phyloP scores from a whole-genome alignment of 106 monocot genomes.

The Dendrobium officinale region DNA sequence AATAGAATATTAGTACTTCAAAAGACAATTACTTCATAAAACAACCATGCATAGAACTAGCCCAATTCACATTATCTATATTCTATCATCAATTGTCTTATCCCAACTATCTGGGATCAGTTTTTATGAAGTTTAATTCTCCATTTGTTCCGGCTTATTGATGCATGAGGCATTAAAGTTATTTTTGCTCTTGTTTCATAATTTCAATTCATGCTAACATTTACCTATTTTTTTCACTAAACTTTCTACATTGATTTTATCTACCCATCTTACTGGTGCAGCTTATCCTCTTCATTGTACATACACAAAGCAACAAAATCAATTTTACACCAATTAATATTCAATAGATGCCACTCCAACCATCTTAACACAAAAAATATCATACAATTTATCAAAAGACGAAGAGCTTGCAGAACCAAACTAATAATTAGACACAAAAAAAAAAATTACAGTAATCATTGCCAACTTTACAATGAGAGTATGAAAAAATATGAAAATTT shows the following conservation, averaged over 20 bases:
- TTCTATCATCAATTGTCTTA: background rate
- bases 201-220: background rate
- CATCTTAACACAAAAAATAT: background rate
- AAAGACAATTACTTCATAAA: background rate
- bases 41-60: background rate
- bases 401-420: no score
- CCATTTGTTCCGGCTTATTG: background rate
- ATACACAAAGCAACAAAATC: background rate
- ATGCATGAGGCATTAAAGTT: conserved; percentile 2
- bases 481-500: background rate
- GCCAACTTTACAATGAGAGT: background rate
- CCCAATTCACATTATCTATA: background rate
- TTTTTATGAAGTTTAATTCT: background rate
- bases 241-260: background rate
- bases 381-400: no score
- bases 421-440: no score
- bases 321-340: background rate
- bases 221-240: background rate
- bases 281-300: no score
- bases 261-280: background rate
- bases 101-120: background rate
- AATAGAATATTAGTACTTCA: background rate
- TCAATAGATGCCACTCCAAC: no score
- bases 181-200: background rate
- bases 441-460: background rate